Base-by-base conservation (phyloP, 768 basidiomycete species). In the Mycena pura region DNA sequence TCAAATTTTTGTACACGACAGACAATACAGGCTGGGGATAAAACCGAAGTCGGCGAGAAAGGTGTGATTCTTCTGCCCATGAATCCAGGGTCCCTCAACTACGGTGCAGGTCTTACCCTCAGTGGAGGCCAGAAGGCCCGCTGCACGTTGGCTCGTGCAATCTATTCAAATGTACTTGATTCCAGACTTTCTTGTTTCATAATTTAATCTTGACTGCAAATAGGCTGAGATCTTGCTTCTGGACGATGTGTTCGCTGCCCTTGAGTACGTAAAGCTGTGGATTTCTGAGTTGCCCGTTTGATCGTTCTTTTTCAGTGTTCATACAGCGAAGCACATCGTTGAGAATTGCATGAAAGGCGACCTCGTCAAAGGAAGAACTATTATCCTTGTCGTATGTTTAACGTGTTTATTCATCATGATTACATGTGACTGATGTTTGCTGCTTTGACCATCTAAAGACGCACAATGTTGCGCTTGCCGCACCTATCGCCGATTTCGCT, bases 311-410 rank as follows among this genome's bases (percentile, higher is more conserved):
- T 31, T 2, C 39, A 66, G 64, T 31, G 82, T 84, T 15, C 79
- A 85, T 54, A 86, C 84, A 1, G 76, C 82, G 9, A 78, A 80
- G 51, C 83, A 75, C 73, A 84, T 86, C 57, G 79, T 84, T 28
- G 80, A 84, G 39, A 78, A 84, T 53, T 79, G 82, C 54, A 78
- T 85, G 68, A 65, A 66, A 27, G 78, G 81, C 1, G 77, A 79
- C 46, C 66, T 82, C 13, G 70, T 83, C 43, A 60, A 71, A 31
- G 78, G 71, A 10, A 68, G 82, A 25, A 84, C 82, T 5, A 71
- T 83, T n/a, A 71, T 84, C 29, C 68, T 83, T 7, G 77, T 81
- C 25, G 64, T 66, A 49, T 14, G 64, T 62, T 7, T 10, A 5
- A 17, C 27, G 3, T 28, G 2, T 3, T 43, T 17, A 38, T 36